Evolutionary conservation across 106 monocot species (phyloP).

Genomic region (Phalaenopsis aphrodite): DNA sequence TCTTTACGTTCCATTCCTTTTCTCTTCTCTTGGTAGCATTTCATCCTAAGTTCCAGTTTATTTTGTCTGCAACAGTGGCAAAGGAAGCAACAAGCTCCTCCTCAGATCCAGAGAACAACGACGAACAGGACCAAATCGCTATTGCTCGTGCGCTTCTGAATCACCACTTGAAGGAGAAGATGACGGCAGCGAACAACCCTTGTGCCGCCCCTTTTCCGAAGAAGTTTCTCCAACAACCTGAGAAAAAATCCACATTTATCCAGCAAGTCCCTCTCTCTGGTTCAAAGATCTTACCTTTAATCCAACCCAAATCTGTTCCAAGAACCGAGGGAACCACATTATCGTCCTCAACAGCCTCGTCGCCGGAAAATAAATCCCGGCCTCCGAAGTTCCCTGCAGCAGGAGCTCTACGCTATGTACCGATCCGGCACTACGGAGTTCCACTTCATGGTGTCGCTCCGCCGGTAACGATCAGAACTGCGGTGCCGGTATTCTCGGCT

Average conservation of each 20-base stretch:
- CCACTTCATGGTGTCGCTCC: slow-evolving; percentile 68
- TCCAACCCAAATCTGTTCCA: slow-evolving; percentile 43
- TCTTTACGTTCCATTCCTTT: background rate
- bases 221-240: slow-evolving; percentile 51
- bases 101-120: slow-evolving; percentile 68
- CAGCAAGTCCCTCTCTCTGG: slow-evolving; percentile 22
- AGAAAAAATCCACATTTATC: slow-evolving; percentile 21
- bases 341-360: background rate
- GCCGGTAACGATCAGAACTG: slow-evolving; percentile 80
- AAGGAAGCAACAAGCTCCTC: slow-evolving; percentile 64
- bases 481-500: slow-evolving; percentile 81
- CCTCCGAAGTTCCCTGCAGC: slow-evolving; percentile 56
- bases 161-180: slow-evolving; percentile 81
- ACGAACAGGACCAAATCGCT: slow-evolving; percentile 89
- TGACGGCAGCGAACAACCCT: slow-evolving; percentile 63
- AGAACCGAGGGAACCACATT: slow-evolving; percentile 2
- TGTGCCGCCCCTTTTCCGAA: slow-evolving; percentile 55
- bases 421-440: slow-evolving; percentile 35
- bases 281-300: slow-evolving; percentile 80
- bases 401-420: slow-evolving; percentile 62
- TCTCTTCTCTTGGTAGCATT: background rate
- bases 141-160: slow-evolving; percentile 82
- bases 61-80: slow-evolving; percentile 42
- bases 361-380: slow-evolving; percentile 10
- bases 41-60: background rate